Evolutionary conservation across 768 basidiomycete genomes (phyloP).

Genomic region (Kwoniella bestiolae): DNA sequence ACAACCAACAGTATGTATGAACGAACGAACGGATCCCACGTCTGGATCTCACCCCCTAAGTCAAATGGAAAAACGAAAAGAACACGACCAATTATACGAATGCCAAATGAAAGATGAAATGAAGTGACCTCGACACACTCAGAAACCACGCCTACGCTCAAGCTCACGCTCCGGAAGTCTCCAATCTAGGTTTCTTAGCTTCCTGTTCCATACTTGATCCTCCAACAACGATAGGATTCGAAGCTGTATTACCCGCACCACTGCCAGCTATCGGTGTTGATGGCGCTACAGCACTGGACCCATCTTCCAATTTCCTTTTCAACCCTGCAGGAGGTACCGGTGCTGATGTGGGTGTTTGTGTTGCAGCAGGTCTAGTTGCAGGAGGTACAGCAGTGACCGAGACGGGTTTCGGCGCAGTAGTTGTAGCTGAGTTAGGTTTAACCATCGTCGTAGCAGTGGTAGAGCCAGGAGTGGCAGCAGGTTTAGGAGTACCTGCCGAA

Average conservation of each 20-base stretch:
- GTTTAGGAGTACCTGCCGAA: background rate
- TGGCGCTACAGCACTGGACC: background rate
- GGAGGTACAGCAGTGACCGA: background rate
- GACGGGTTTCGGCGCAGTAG: background rate
- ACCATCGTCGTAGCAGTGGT: background rate
- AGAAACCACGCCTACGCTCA: background rate
- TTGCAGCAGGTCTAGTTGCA: no score
- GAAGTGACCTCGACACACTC: background rate
- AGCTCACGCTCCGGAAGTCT: slow-evolving; percentile 19
- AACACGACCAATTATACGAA: background rate
- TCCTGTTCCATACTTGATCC: slow-evolving; percentile 24
- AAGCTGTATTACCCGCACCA: background rate
- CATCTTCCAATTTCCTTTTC: slow-evolving; percentile 27
- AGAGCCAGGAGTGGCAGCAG: background rate
- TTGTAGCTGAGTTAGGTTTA: background rate
- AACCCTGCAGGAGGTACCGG: slow-evolving; percentile 10
- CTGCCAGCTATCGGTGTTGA: background rate
- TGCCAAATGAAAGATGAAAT: background rate
- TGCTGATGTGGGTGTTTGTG: background rate
- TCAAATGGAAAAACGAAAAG: slow-evolving; percentile 1
- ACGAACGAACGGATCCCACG: no score
- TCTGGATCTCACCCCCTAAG: background rate
- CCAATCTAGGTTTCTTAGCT: slow-evolving; percentile 39
- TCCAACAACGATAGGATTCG: background rate
- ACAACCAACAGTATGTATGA: slow-evolving; percentile 8